Base-by-base conservation (phyloP, 345 rosid species). In the Lepidium sativum region DNA sequence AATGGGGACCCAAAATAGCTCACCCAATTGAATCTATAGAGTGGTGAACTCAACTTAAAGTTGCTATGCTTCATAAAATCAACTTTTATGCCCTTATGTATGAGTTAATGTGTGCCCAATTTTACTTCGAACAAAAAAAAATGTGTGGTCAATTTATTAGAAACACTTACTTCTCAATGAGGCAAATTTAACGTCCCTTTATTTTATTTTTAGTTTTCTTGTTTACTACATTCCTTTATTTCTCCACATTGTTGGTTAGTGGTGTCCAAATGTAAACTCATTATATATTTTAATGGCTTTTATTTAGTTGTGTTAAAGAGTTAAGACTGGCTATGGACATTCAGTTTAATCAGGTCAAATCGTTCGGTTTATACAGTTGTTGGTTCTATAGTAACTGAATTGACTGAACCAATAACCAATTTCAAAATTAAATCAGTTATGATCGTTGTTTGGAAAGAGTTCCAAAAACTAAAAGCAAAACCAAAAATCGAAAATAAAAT, bases 1-100 rank as follows among this genome's bases (percentile, higher is more conserved):
- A 70, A 43, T 34, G 68, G 68, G 68, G 74, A 43, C 68, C 74
- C 25, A 45, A 70, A n/a, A n/a, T n/a, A n/a, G n/a, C n/a, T n/a
- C n/a, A n/a, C n/a, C n/a, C n/a, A n/a, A 25, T 54, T 70, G 68
- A 25, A 44, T 62, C 48, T 44, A 60, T 32, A 50, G 35, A 20
- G 38, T 52, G 54, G 60, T 37, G 47, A 45, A 29, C 27, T 38
- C 27, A 63, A 63, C 35, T 70, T n/a, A n/a, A n/a, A n/a, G n/a
- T 53, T 61, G 68, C 27, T 52, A 52, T 34, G 40, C 25, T 53
- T 69, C 67, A 43, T 61, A n/a, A 20, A 61, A 53, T 60, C 35
- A n/a, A 53, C n/a, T 43, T 61, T 13, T 61, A 42, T 52, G 6
- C 23, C 41, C 23, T n/a, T n/a, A n/a, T 35, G 40, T 50, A 12